Conservation (phyloP, 148 eudicot genomes). For the Chenopodium suecicum region DNA sequence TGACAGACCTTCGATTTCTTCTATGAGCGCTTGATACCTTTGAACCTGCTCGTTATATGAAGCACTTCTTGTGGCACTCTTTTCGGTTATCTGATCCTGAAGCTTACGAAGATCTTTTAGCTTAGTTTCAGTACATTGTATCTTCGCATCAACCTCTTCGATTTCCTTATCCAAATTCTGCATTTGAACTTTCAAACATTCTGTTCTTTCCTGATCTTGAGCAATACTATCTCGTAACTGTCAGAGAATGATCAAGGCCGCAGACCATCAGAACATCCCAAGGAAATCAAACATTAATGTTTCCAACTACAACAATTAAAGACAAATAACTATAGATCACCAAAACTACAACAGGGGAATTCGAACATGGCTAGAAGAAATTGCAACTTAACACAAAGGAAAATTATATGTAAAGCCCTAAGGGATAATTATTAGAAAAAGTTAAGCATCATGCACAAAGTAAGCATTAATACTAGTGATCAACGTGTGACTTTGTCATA, state of each 20-base stretch:
- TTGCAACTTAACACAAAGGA: not conserved
- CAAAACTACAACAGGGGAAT: not conserved
- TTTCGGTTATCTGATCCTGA: conserved; percentile 57
- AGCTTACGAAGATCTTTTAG: conserved; percentile 59
- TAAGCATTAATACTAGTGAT: too few relatives aligned
- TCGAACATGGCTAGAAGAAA: not conserved
- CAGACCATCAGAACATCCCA: conserved; percentile 2
- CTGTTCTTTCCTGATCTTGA: conserved; percentile 83
- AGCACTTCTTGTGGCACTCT: conserved; percentile 63
- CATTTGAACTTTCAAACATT: conserved; percentile 58
- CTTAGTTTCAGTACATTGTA: conserved; percentile 56
- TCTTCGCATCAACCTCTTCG: conserved; percentile 62
- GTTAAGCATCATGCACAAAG: too few relatives aligned
- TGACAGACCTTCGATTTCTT: conserved; percentile 69
- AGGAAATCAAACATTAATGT: not conserved
- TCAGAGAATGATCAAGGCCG: conserved; percentile 15
- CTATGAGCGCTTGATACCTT: conserved; percentile 53
- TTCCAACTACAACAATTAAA: conserved; percentile 1
- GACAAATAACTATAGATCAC: not conserved
- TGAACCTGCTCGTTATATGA: conserved; percentile 49
- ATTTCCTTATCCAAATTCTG: conserved; percentile 60
- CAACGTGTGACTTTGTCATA: too few relatives aligned
- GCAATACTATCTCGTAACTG: conserved; percentile 89
- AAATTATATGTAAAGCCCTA: too few relatives aligned
- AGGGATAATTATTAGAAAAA: too few relatives aligned